Percentiles rank a stretch among this genome's conserved stretches.
phyloP scores from a whole-genome alignment of 495 filamentous ascomycete species.

The Tuber microsphaerosporum region DNA sequence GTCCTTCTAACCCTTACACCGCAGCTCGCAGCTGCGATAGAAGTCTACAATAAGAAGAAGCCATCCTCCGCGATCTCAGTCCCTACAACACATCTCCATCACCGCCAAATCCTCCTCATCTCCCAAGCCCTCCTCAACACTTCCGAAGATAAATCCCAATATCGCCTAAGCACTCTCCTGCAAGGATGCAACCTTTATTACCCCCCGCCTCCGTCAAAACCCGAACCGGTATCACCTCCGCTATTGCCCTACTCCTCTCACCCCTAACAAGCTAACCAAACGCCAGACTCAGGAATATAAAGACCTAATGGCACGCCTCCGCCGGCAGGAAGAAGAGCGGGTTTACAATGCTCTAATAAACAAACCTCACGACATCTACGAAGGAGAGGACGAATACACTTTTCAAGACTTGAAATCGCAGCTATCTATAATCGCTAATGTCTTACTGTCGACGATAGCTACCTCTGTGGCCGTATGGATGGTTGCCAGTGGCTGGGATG shows the following conservation, averaged over 20 bases:
- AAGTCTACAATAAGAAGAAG: conserved; percentile 14
- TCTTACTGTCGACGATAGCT: conserved; percentile 64
- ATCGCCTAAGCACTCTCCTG: conserved; percentile 48
- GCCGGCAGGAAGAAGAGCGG: conserved; percentile 67
- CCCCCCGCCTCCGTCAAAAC: conserved; percentile 68
- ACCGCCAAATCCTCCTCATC: conserved; percentile 13
- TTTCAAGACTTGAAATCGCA: conserved; percentile 62
- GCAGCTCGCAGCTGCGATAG: conserved; percentile 12
- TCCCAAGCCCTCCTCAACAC: conserved; percentile 22
- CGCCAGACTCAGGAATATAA: conserved; percentile 75
- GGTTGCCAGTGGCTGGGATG: conserved; percentile 61
- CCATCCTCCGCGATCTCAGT: background rate
- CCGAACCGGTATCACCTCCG: conserved; percentile 59
- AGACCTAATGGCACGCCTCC: conserved; percentile 77
- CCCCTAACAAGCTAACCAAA: conserved; percentile 28
- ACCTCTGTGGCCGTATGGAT: conserved; percentile 68
- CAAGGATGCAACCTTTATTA: conserved; percentile 66
- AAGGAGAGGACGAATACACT: conserved; percentile 54
- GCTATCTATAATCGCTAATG: conserved; percentile 65
- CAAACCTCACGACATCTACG: conserved; percentile 49
- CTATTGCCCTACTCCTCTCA: conserved; percentile 3
- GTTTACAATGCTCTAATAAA: conserved; percentile 70
- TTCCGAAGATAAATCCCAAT: conserved; percentile 47
- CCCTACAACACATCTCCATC: conserved; percentile 5
- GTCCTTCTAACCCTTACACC: conserved; percentile 13